A percentile compares a stretch with the other conserved stretches of the same genome.
phyloP scores from a whole-genome alignment of 257 asterid species.

The Solanum arcanum region DNA sequence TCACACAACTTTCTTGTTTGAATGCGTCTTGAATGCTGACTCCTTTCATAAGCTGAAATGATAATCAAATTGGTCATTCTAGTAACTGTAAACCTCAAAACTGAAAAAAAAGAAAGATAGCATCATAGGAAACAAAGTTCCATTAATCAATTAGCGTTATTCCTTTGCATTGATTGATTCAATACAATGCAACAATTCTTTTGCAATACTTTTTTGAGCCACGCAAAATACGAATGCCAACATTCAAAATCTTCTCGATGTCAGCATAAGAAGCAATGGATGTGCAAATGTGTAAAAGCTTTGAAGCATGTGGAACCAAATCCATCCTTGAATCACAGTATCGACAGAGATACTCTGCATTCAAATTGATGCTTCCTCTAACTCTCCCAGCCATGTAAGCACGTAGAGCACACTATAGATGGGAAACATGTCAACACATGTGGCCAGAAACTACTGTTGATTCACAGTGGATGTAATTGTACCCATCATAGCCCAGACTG shows the following conservation, averaged over 20 bases:
- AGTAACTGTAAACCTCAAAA: neutral
- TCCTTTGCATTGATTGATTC: slow-evolving; percentile 53
- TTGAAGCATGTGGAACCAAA: slow-evolving; percentile 41
- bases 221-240: slow-evolving; percentile 36
- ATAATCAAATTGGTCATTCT: neutral
- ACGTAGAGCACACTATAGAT: slow-evolving; percentile 61
- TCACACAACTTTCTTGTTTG: neutral
- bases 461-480: slow-evolving; percentile 45
- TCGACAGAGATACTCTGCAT: slow-evolving; percentile 73
- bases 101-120: neutral
- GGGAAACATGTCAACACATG: slow-evolving; percentile 59
- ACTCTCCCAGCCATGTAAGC: slow-evolving; percentile 78
- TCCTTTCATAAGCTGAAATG: neutral
- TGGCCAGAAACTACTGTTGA: slow-evolving; percentile 22
- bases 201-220: slow-evolving; percentile 39
- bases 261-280: slow-evolving; percentile 28
- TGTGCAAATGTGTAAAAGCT: slow-evolving; percentile 34
- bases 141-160: slow-evolving; percentile 1
- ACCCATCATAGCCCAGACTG: slow-evolving; percentile 13
- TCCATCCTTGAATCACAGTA: slow-evolving; percentile 72
- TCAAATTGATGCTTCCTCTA: slow-evolving; percentile 59
- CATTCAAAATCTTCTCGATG: slow-evolving; percentile 36
- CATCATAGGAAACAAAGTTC: neutral
- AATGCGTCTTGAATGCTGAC: neutral
- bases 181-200: slow-evolving; percentile 32